Percentiles rank a stretch among this genome's conserved stretches.
Conservation (phyloP, 2,329 filamentous ascomycete species). For the Ceratocystis eucalypticola region DNA sequence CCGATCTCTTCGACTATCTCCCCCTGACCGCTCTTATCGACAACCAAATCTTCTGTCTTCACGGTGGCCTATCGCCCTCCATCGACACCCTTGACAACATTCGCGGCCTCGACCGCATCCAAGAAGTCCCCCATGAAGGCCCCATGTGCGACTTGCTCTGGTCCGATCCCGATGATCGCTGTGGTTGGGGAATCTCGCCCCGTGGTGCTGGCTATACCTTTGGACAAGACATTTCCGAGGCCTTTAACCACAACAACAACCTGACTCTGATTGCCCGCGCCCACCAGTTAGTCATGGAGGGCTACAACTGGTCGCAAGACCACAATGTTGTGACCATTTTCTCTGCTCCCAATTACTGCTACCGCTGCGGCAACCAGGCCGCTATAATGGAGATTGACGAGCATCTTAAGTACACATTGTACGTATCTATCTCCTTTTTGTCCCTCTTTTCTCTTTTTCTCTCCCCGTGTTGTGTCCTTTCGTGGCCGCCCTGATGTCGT, state of each 20-base stretch:
- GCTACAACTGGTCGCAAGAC: slow-evolving; percentile 99
- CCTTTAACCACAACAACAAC: slow-evolving; percentile 98
- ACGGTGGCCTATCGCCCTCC: slow-evolving; percentile 90
- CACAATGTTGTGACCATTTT: slow-evolving; percentile 98
- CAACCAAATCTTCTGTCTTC: slow-evolving; percentile 97
- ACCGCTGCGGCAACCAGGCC: slow-evolving; percentile 96
- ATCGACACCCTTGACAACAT: slow-evolving; percentile 96
- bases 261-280: slow-evolving; percentile 89
- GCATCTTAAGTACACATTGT: slow-evolving; percentile 99
- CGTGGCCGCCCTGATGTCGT: too few species aligned
- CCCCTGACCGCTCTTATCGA: slow-evolving; percentile 94
- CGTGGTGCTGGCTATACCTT: slow-evolving; percentile 92
- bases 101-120: slow-evolving; percentile 83
- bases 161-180: slow-evolving; percentile 95
- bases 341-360: slow-evolving; percentile 91
- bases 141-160: slow-evolving; percentile 97
- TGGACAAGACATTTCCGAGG: slow-evolving; percentile 93
- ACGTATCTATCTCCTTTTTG: slow-evolving; percentile 34
- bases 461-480: not conserved
- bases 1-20: slow-evolving; percentile 96
- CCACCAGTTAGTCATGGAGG: slow-evolving; percentile 98
- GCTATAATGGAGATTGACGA: slow-evolving; percentile 99
- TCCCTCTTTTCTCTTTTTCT: not conserved
- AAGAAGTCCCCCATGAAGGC: slow-evolving; percentile 95
- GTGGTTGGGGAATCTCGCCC: slow-evolving; percentile 90